Conservation (phyloP, 2,329 filamentous ascomycete species). For the Lomentospora prolificans region DNA sequence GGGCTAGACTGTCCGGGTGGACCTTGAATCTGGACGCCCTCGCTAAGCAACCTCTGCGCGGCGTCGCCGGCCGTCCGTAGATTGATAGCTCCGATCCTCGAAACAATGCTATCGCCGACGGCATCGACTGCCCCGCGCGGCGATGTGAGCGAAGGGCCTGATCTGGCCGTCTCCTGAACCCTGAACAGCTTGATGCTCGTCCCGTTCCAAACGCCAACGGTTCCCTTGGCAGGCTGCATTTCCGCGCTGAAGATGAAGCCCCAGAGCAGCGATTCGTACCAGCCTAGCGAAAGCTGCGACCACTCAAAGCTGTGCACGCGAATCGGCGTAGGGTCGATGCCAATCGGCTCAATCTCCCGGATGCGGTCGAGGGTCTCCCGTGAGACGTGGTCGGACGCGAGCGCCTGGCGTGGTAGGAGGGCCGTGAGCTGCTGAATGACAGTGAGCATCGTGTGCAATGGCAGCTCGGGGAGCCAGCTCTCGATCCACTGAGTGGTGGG, state of each 20-base stretch:
- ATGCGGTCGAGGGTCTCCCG: slow-evolving; percentile 44
- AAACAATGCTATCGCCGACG: slow-evolving; percentile 82
- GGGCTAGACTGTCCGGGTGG: not conserved
- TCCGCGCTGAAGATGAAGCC: slow-evolving; percentile 85
- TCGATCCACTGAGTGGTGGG: slow-evolving; percentile 83
- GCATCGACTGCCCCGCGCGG: slow-evolving; percentile 88
- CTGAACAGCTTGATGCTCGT: slow-evolving; percentile 81
- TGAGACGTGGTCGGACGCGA: slow-evolving; percentile 30
- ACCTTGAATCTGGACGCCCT: not conserved
- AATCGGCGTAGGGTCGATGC: slow-evolving; percentile 64
- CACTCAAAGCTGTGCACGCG: slow-evolving; percentile 88
- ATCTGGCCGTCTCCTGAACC: slow-evolving; percentile 73
- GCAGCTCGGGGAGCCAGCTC: slow-evolving; percentile 83
- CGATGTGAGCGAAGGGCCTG: slow-evolving; percentile 71
- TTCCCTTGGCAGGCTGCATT: slow-evolving; percentile 77
- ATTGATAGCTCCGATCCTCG: slow-evolving; percentile 74
- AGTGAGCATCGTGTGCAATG: slow-evolving; percentile 75
- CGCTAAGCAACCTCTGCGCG: not conserved
- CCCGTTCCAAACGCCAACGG: slow-evolving; percentile 88
- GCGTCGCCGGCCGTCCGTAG: slow-evolving; percentile 37
- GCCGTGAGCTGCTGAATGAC: slow-evolving; percentile 58
- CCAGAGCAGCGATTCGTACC: slow-evolving; percentile 95
- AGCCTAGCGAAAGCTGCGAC: slow-evolving; percentile 80
- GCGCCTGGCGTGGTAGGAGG: slow-evolving; percentile 42
- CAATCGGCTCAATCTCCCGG: slow-evolving; percentile 51